Evolutionary conservation across 2,329 filamentous ascomycete species (phyloP).

Genomic region (Venturia asperata): DNA sequence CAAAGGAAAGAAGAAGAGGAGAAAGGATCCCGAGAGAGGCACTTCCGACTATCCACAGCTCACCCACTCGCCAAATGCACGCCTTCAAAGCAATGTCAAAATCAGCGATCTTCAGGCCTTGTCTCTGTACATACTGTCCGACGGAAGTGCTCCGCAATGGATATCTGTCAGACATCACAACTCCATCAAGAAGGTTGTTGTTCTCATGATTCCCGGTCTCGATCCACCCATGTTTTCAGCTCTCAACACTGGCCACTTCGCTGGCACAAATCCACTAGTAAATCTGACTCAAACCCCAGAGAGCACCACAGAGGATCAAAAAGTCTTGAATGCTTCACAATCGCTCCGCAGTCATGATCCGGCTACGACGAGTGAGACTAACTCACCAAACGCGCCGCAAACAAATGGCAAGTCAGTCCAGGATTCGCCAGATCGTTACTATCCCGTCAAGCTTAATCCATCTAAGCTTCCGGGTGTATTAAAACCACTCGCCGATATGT

Average conservation of each 20-base stretch:
- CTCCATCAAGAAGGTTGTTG: constrained; percentile 65
- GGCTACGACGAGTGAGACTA: background rate
- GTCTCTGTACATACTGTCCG: constrained; percentile 53
- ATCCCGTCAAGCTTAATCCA: constrained; percentile 39
- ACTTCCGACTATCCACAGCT: constrained; percentile 45
- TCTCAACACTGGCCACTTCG: constrained; percentile 12
- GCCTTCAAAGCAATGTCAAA: constrained; percentile 48
- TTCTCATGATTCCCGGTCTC: constrained; percentile 85
- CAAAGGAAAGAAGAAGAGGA: constrained; percentile 18
- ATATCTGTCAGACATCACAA: constrained; percentile 51
- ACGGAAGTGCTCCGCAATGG: constrained; percentile 53
- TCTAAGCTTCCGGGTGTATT: constrained; percentile 37
- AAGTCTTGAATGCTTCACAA: background rate
- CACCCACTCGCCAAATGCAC: constrained; percentile 46
- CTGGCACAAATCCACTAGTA: constrained; percentile 6
- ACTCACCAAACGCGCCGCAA: constrained; percentile 7
- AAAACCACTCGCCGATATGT: constrained; percentile 69
- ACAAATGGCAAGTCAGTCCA: background rate
- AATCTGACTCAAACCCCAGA: background rate
- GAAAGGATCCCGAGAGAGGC: constrained; percentile 10
- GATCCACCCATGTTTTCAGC: constrained; percentile 82
- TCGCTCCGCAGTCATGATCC: background rate
- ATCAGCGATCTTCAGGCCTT: constrained; percentile 53
- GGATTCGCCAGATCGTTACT: constrained; percentile 40
- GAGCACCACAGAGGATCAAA: background rate